A percentile compares a stretch with the other conserved stretches of the same genome.
phyloP scores from a whole-genome alignment of 805 yeast species.

The Zygoascus bituminiphila region DNA sequence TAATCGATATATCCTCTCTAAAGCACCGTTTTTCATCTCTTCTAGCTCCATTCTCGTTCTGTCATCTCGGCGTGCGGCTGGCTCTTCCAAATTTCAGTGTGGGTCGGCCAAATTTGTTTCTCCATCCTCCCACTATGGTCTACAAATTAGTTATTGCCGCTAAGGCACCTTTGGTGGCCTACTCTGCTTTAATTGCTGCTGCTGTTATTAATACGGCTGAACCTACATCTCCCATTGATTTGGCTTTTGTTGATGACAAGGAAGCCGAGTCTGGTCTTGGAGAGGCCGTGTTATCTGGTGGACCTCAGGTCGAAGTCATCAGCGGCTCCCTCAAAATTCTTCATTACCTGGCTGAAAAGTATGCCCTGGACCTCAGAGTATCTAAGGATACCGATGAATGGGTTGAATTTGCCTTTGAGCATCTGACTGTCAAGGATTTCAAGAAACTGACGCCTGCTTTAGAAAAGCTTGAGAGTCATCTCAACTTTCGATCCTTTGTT shows the following conservation, averaged over 20 bases:
- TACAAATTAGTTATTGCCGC: slow-evolving; percentile 59
- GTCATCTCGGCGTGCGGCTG: too few species aligned
- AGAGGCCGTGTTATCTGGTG: slow-evolving; percentile 39
- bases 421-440: slow-evolving; percentile 76
- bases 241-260: slow-evolving; percentile 68
- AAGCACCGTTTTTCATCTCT: too few species aligned
- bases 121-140: neutral
- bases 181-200: slow-evolving; percentile 70
- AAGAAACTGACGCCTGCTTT: slow-evolving; percentile 70
- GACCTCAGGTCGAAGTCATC: slow-evolving; percentile 26
- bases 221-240: slow-evolving; percentile 38
- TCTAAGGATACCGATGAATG: slow-evolving; percentile 38
- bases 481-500: slow-evolving; percentile 77
- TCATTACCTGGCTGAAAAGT: slow-evolving; percentile 41
- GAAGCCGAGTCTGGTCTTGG: slow-evolving; percentile 38
- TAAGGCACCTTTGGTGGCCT: slow-evolving; percentile 78
- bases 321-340: slow-evolving; percentile 39
- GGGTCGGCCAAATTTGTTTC: too few species aligned
- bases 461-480: slow-evolving; percentile 71
- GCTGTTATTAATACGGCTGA: slow-evolving; percentile 53
- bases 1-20: too few species aligned
- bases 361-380: slow-evolving; percentile 37
- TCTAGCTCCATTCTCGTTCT: too few species aligned
- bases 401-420: slow-evolving; percentile 58
- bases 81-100: too few species aligned